These are phyloP conservation scores for Kandelia obovata DNA, from an alignment of 345 rosid genomes.

Conservation along the genomic window DNA sequence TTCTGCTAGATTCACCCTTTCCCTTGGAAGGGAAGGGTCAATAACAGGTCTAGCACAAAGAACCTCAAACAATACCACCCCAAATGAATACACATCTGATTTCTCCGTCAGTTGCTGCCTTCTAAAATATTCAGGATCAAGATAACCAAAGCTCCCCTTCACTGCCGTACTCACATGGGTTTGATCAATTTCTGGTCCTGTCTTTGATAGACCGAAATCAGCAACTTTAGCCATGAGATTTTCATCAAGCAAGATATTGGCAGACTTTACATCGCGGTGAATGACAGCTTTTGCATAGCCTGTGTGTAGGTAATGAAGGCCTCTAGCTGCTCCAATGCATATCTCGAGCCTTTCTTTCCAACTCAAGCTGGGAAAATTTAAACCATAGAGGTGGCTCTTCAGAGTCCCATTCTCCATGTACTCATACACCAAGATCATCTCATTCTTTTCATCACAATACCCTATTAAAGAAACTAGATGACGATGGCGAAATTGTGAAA, in stretches of 20 bases:
- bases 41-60: slow-evolving; percentile 19
- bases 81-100: slow-evolving; percentile 13
- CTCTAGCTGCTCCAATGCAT: slow-evolving; percentile 3
- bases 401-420: slow-evolving; percentile 79
- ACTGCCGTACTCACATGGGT: slow-evolving; percentile 17
- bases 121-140: slow-evolving; percentile 1
- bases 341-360: not conserved
- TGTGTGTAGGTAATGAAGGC: slow-evolving; percentile 2
- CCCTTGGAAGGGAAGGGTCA: slow-evolving; percentile 13
- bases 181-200: slow-evolving; percentile 17
- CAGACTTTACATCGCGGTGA: not conserved
- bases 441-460: slow-evolving; percentile 65
- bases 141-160: slow-evolving; percentile 5
- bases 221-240: slow-evolving; percentile 5
- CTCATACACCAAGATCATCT: slow-evolving; percentile 76
- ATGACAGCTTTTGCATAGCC: slow-evolving; percentile 5
- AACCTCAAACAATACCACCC: slow-evolving; percentile 16
- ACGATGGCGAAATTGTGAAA: slow-evolving; percentile 74
- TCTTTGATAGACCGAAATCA: slow-evolving; percentile 14
- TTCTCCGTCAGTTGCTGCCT: slow-evolving; percentile 5
- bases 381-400: slow-evolving; percentile 66
- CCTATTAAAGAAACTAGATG: slow-evolving; percentile 88
- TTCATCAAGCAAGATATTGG: slow-evolving; percentile 2
- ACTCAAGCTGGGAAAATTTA: slow-evolving; percentile 44
- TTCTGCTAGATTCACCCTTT: slow-evolving; percentile 18